Base-by-base conservation (phyloP, 2,329 filamentous ascomycete species). In the Dissoconium aciculare region DNA sequence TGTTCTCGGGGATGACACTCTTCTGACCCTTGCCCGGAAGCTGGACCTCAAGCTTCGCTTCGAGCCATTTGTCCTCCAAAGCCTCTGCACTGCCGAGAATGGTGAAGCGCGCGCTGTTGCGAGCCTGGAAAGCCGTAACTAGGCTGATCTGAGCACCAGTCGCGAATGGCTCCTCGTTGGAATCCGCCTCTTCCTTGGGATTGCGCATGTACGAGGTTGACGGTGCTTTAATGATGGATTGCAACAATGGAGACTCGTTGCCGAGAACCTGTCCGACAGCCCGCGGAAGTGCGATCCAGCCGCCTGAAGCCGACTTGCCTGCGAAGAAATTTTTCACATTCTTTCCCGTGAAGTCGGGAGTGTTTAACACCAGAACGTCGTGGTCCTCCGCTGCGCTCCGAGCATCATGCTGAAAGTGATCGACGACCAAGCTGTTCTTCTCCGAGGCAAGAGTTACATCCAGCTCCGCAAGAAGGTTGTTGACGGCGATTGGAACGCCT, bases 331-430 rank as follows among this genome's bases (percentile, higher is more conserved):
- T 69, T 64, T 78, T 78, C 34, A 83, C 63, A 44, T 74, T 81
- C 14, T 71, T 50, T 44, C 78, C 76, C 38, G 78, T 55, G 29
- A 69, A 59, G 36, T 63, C 60, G 3, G 84, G 80, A 19, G 71
- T 66, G 26, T 79, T 71, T 30, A 94, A 61, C 16, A 94, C 67
- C 26, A 98, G 65, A 16, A 93, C 80, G 58, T 95, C 83, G 58
- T 98, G 89, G 51, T 74, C 71, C 41, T 94, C 84, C 29, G 74
- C 52, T 4, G 87, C 78, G 24, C 78, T 82, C 17, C 69, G 45
- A 34, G 69, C 66, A 51, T 95, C 87, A 60, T 89, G 89, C 62
- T 82, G 79, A 72, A 95, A 94, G 64, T 98, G 89, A 59, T 95
- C 89, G 38, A 95, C 77, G 4, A 93, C 78, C 35, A 87, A 64